Percentiles rank a stretch among this genome's conserved stretches.
phyloP scores from a whole-genome alignment of 192 early-diverging fungal species.

The Anaeromyces robustus region DNA sequence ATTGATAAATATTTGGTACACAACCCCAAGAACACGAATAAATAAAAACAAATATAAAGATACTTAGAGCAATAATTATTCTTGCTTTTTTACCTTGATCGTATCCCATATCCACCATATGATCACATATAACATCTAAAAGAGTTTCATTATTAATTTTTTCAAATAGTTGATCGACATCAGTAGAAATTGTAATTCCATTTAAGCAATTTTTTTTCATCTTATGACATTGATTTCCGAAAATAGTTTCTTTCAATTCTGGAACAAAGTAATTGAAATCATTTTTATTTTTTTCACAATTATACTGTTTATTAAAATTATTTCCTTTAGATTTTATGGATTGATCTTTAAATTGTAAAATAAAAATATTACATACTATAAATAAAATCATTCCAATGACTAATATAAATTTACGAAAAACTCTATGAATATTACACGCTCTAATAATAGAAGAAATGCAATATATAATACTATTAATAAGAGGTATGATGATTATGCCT shows the following conservation, averaged over 20 bases:
- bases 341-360: too few species aligned
- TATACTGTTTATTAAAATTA: too few species aligned
- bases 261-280: background rate
- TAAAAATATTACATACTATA: too few species aligned
- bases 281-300: too few species aligned
- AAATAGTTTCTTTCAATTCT: background rate
- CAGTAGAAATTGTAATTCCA: background rate
- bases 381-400: too few species aligned
- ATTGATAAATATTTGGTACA: conserved; percentile 75
- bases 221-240: background rate
- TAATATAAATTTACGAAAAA: background rate
- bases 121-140: background rate
- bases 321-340: too few species aligned
- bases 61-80: background rate
- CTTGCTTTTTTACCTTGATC: background rate
- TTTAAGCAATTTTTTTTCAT: background rate
- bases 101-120: background rate
- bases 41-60: background rate
- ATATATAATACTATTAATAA: background rate
- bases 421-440: background rate
- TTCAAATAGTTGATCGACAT: too few species aligned
- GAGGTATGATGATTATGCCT: background rate
- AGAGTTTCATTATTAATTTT: too few species aligned
- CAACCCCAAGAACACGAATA: conserved; percentile 65
- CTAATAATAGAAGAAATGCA: background rate